phyloP scores from a whole-genome alignment of 2,329 filamentous ascomycete genomes.

The Paracoccidioides brasiliensis region DNA sequence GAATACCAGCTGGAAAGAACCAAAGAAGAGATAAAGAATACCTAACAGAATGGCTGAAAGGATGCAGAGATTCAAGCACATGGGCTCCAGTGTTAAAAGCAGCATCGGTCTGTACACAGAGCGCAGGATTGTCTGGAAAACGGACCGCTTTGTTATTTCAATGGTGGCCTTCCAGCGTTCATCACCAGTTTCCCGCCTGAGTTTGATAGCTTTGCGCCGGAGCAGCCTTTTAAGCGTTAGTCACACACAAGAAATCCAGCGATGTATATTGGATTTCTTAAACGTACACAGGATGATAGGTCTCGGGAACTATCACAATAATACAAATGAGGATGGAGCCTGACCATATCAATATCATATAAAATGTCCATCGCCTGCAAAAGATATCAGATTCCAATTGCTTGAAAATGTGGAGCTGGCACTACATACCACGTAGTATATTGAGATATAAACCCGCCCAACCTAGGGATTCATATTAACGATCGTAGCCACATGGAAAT shows the following conservation, averaged over 20 bases:
- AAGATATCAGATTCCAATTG: not conserved
- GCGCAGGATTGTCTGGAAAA: constrained; percentile 45
- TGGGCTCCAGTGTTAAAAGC: constrained; percentile 68
- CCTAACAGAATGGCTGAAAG: constrained; percentile 77
- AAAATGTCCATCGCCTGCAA: constrained; percentile 62
- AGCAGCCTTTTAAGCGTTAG: constrained; percentile 38
- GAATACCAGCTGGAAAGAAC: constrained; percentile 75
- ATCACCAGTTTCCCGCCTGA: constrained; percentile 67
- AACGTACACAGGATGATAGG: constrained; percentile 50
- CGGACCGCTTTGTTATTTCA: constrained; percentile 58
- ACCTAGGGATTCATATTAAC: constrained; percentile 24
- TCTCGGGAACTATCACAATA: constrained; percentile 67
- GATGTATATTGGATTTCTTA: not conserved
- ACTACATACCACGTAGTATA: constrained; percentile 47
- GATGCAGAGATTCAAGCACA: constrained; percentile 70
- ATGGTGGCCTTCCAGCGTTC: constrained; percentile 62
- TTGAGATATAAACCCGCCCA: constrained; percentile 71
- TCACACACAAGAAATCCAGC: not conserved
- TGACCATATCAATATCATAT: constrained; percentile 71
- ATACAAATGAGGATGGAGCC: constrained; percentile 52
- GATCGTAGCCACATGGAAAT: not conserved
- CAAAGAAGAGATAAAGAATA: constrained; percentile 82
- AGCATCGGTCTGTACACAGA: constrained; percentile 58
- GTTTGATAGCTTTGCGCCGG: constrained; percentile 53
- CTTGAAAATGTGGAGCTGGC: constrained; percentile 1